Evolutionary conservation across 2,329 filamentous ascomycete genomes (phyloP).

Genomic region (Penicillium decumbens): DNA sequence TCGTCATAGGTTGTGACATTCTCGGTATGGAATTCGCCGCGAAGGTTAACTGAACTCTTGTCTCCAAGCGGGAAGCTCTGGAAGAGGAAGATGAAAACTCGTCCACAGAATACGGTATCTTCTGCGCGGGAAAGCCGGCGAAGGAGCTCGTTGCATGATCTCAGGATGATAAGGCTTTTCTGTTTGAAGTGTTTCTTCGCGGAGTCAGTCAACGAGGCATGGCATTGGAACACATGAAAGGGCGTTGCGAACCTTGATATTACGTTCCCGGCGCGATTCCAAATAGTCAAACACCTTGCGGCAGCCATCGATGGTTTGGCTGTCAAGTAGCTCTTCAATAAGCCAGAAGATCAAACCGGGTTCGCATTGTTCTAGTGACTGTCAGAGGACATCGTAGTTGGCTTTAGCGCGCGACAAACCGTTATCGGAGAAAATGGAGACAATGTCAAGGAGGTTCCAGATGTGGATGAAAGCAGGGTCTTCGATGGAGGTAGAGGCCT

Average conservation of each 20-base stretch:
- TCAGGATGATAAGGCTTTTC: slow-evolving; percentile 83
- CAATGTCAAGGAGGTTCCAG: slow-evolving; percentile 90
- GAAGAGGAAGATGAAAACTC: slow-evolving; percentile 98
- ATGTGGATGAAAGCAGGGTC: slow-evolving; percentile 73
- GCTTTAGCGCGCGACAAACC: slow-evolving; percentile 50
- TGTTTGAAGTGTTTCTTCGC: slow-evolving; percentile 65
- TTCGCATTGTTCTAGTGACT: slow-evolving; percentile 56
- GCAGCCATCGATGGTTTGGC: slow-evolving; percentile 89
- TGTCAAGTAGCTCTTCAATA: slow-evolving; percentile 91
- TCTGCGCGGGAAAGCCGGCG: slow-evolving; percentile 89
- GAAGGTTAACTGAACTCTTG: slow-evolving; percentile 92
- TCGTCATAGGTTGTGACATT: slow-evolving; percentile 85
- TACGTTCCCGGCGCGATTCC: slow-evolving; percentile 83
- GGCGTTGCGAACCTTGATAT: slow-evolving; percentile 61
- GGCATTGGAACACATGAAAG: not conserved
- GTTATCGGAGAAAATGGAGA: slow-evolving; percentile 81
- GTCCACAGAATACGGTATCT: slow-evolving; percentile 93
- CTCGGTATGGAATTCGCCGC: slow-evolving; percentile 92
- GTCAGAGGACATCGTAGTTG: slow-evolving; percentile 19
- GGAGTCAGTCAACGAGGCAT: slow-evolving; percentile 20
- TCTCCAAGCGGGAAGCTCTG: slow-evolving; percentile 96
- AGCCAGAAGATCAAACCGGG: slow-evolving; percentile 81
- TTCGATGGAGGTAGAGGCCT: slow-evolving; percentile 72
- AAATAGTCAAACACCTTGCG: slow-evolving; percentile 90
- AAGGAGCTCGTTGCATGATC: slow-evolving; percentile 92